A percentile compares a stretch with the other conserved stretches of the same genome.
phyloP scores from a whole-genome alignment of 108 stramenopile genomes.

The Nitzschia sp. region DNA sequence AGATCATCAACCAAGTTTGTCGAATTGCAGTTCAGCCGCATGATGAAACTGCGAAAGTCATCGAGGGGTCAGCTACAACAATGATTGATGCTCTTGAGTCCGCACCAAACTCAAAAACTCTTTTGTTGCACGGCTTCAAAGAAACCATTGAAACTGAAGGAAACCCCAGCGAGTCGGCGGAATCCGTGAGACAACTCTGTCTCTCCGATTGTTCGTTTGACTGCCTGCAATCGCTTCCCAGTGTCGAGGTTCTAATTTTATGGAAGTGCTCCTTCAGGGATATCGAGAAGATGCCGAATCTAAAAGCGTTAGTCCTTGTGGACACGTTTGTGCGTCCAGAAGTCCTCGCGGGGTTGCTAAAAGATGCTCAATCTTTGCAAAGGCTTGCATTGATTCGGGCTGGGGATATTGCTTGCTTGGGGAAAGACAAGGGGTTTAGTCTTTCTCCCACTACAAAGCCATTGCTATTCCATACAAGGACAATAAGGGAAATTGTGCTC shows the following conservation, averaged over 20 bases:
- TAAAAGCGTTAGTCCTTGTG: constrained; percentile 7
- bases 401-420: background rate
- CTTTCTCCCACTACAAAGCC: background rate
- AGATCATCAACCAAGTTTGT: background rate
- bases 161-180: background rate
- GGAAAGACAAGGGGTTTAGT: constrained; percentile 3
- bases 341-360: background rate
- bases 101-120: background rate
- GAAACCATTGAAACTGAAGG: constrained; percentile 1
- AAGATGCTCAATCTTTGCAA: background rate
- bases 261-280: constrained; percentile 2
- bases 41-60: background rate
- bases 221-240: no score
- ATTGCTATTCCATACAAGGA: background rate
- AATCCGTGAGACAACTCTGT: constrained; percentile 3
- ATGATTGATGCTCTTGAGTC: background rate
- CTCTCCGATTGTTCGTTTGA: background rate
- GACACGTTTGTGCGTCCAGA: constrained; percentile 3
- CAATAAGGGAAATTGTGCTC: background rate
- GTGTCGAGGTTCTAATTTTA: constrained; percentile 8
- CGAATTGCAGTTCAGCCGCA: background rate
- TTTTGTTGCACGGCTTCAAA: constrained; percentile 4
- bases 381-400: constrained; percentile 6
- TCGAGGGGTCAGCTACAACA: background rate
- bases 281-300: background rate